A percentile compares a stretch with the other conserved stretches of the same genome.
These are phyloP conservation scores for Scytalidium sp. DNA, from an alignment of 2,329 filamentous ascomycete genomes.

Conservation along the genomic window DNA sequence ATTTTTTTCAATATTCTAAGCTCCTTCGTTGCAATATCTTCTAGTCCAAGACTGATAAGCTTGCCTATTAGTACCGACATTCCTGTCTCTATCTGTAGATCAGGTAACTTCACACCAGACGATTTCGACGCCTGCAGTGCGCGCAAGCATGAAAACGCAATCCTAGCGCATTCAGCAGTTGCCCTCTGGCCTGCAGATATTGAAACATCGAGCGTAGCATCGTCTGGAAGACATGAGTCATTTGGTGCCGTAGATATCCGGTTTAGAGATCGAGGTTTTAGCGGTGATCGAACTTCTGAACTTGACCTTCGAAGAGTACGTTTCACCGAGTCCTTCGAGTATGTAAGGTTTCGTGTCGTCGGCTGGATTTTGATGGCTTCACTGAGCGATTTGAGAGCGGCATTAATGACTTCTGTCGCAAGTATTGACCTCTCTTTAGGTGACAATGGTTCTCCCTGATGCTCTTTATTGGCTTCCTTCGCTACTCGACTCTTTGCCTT, in stretches of 20 bases:
- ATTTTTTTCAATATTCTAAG: slow-evolving; percentile 62
- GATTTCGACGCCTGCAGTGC: slow-evolving; percentile 49
- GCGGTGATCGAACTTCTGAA: slow-evolving; percentile 56
- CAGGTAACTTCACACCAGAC: slow-evolving; percentile 51
- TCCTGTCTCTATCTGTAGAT: slow-evolving; percentile 69
- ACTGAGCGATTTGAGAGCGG: slow-evolving; percentile 64
- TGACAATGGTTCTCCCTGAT: slow-evolving; percentile 38
- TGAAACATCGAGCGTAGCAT: not conserved
- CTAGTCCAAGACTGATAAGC: slow-evolving; percentile 60
- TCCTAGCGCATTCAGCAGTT: slow-evolving; percentile 59
- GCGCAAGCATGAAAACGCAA: slow-evolving; percentile 64
- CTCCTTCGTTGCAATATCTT: slow-evolving; percentile 68
- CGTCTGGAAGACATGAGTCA: slow-evolving; percentile 32
- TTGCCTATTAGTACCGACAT: slow-evolving; percentile 68
- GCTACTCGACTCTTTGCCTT: slow-evolving; percentile 21
- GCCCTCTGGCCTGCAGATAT: slow-evolving; percentile 30
- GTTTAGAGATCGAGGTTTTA: slow-evolving; percentile 60
- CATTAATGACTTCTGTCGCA: slow-evolving; percentile 72
- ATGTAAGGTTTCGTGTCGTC: slow-evolving; percentile 15
- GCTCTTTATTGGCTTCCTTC: slow-evolving; percentile 28
- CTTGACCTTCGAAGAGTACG: slow-evolving; percentile 44
- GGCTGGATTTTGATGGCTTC: slow-evolving; percentile 55
- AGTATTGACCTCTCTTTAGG: slow-evolving; percentile 62
- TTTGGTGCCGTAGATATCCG: slow-evolving; percentile 56
- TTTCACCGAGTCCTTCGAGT: slow-evolving; percentile 34